These are phyloP conservation scores for Berberis vulgaris DNA, from an alignment of 164 flowering plant genomes.

Conservation along the genomic window DNA sequence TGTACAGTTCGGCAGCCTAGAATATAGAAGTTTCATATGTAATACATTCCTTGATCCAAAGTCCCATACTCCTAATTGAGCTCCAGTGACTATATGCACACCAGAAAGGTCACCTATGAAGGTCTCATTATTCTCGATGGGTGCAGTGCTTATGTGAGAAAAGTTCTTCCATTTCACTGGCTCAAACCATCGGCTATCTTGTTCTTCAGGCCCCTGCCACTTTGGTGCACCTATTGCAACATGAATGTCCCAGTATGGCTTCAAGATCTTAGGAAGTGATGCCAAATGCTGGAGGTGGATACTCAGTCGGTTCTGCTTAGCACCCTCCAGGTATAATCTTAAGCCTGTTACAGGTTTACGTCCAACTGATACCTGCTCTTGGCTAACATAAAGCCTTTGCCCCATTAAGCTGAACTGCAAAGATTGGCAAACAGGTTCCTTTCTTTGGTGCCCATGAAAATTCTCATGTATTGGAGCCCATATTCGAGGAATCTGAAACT, in stretches of 20 bases:
- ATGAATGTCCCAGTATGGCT: constrained; percentile 71
- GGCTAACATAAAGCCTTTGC: constrained; percentile 73
- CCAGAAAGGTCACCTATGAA: constrained; percentile 54
- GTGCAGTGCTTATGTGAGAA: constrained; percentile 86
- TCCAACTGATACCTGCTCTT: constrained; percentile 76
- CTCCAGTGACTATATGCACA: constrained; percentile 75
- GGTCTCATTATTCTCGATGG: constrained; percentile 58
- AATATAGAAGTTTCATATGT: constrained; percentile 67
- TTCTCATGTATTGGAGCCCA: constrained; percentile 73
- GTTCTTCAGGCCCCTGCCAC: constrained; percentile 92
- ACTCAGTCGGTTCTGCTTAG: constrained; percentile 58
- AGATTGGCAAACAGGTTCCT: constrained; percentile 80
- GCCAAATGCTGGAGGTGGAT: constrained; percentile 68
- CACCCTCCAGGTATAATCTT: constrained; percentile 60
- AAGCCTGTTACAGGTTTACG: constrained; percentile 85
- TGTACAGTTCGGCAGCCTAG: constrained; percentile 77
- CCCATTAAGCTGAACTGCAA: constrained; percentile 90
- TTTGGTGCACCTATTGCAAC: constrained; percentile 81
- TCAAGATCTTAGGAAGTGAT: constrained; percentile 70
- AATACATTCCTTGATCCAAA: constrained; percentile 72
- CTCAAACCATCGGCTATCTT: constrained; percentile 90
- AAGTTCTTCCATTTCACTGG: constrained; percentile 89
- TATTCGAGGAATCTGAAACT: constrained; percentile 66
- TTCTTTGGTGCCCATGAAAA: constrained; percentile 53
- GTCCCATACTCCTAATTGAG: constrained; percentile 97